Conservation (phyloP, 129 eudicot genomes). For the Ambrosia artemisiifolia region DNA sequence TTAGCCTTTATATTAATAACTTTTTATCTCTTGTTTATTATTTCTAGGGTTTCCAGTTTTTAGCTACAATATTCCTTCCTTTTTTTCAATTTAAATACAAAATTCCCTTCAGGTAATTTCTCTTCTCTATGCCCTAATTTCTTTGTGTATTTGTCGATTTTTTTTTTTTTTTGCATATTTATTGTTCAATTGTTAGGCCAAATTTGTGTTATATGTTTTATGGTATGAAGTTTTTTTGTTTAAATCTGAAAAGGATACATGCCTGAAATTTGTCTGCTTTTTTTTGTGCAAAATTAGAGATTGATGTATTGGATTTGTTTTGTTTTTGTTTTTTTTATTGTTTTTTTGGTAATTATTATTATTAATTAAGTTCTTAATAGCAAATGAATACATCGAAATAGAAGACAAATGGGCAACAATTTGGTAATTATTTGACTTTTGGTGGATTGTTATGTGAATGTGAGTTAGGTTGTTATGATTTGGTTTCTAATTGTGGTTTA, state of each 20-base stretch:
- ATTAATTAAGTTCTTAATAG: too few species aligned
- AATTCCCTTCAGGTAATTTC: background rate
- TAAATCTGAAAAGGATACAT: background rate
- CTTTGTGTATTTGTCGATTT: background rate
- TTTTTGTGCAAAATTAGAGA: background rate
- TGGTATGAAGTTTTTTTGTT: too few species aligned
- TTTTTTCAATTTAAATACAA: too few species aligned
- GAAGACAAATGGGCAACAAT: too few species aligned
- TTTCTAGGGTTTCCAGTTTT: constrained; percentile 15
- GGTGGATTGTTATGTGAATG: background rate
- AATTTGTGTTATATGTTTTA: too few species aligned
- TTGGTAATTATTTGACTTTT: background rate
- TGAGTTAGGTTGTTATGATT: background rate
- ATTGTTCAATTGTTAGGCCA: background rate
- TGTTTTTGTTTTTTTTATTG: too few species aligned
- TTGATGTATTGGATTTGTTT: background rate
- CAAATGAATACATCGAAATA: too few species aligned
- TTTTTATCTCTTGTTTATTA: too few species aligned
- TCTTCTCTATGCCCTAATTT: background rate
- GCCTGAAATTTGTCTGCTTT: background rate
- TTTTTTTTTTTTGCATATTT: background rate
- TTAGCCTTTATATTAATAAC: too few species aligned
- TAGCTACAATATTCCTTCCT: background rate
- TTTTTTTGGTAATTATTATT: too few species aligned
- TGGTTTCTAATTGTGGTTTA: background rate